phyloP scores from a whole-genome alignment of 225 moss, liverwort and hornwort genomes.

The Climacium dendroides region DNA sequence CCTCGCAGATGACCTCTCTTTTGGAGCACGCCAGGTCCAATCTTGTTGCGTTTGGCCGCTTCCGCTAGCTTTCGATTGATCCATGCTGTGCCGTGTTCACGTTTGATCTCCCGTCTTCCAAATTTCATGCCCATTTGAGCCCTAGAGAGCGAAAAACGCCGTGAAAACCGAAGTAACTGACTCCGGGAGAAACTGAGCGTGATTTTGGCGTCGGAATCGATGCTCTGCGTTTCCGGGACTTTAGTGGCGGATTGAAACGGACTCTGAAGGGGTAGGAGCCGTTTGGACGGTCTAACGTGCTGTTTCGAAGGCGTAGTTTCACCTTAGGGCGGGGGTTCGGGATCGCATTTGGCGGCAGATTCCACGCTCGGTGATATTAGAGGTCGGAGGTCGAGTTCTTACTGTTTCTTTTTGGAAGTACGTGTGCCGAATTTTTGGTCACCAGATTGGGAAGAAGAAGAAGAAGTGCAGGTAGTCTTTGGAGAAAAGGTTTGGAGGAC shows the following conservation, averaged over 20 bases:
- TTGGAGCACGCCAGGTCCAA: not conserved
- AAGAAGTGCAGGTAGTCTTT: not conserved
- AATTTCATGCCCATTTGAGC: not conserved
- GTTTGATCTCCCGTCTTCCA: not conserved
- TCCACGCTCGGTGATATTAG: not conserved
- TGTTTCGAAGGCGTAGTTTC: not conserved
- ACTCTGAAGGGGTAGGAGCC: slow-evolving; percentile 15
- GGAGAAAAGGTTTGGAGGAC: not conserved
- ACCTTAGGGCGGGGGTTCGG: not conserved
- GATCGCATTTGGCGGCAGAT: slow-evolving; percentile 1
- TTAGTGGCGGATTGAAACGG: not conserved
- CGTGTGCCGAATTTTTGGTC: not conserved
- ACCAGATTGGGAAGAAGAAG: not conserved
- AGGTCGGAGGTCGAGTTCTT: not conserved
- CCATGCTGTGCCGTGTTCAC: not conserved
- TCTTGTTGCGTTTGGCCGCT: not conserved
- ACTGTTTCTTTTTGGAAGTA: not conserved
- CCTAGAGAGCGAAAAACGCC: not conserved
- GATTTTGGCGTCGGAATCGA: not conserved
- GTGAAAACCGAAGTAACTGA: not conserved
- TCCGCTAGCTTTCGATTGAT: not conserved
- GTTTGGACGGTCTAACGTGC: slow-evolving; percentile 8
- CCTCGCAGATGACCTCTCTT: not conserved
- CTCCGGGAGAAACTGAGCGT: not conserved
- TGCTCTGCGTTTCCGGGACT: not conserved